These are phyloP conservation scores for Fusarium sp. DNA, from an alignment of 2,329 filamentous ascomycete genomes.

Conservation along the genomic window DNA sequence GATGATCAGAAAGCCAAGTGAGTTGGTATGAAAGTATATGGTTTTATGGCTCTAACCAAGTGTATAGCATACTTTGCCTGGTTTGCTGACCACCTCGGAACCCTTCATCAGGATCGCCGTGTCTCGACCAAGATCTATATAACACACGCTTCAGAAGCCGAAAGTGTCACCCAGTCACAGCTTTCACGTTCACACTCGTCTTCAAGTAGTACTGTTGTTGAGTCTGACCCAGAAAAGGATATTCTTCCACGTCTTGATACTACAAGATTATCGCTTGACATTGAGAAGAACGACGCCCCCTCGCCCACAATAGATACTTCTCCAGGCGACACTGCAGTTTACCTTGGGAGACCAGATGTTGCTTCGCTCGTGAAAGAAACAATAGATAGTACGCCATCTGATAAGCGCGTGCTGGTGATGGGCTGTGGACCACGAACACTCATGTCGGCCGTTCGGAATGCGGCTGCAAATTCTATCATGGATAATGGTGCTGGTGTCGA, in stretches of 20 bases:
- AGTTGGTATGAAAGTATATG: constrained; percentile 5
- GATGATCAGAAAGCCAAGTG: constrained; percentile 53
- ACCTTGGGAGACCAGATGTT: constrained; percentile 53
- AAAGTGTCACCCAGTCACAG: constrained; percentile 8
- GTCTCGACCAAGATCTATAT: constrained; percentile 51
- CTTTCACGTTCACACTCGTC: constrained; percentile 19
- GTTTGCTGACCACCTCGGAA: constrained; percentile 52
- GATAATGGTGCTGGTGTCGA: constrained; percentile 57
- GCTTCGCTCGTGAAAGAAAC: constrained; percentile 48
- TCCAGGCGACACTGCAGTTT: constrained; percentile 40
- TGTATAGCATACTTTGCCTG: constrained; percentile 50
- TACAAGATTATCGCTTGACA: constrained; percentile 7
- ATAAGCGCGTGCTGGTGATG: constrained; percentile 55
- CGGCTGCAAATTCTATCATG: constrained; percentile 53
- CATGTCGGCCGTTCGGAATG: constrained; percentile 56
- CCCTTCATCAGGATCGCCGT: constrained; percentile 45
- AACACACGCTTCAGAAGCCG: constrained; percentile 43
- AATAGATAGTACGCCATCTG: constrained; percentile 42
- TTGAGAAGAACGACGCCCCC: constrained; percentile 33
- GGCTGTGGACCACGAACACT: constrained; percentile 59
- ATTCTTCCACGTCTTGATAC: neutral
- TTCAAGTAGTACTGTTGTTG: constrained; percentile 6
- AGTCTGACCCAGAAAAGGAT: constrained; percentile 25
- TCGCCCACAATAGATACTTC: neutral
- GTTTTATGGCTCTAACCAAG: neutral